These are phyloP conservation scores for Stachybotrys chlorohalonatus DNA, from an alignment of 2,329 filamentous ascomycete species.

Conservation along the genomic window DNA sequence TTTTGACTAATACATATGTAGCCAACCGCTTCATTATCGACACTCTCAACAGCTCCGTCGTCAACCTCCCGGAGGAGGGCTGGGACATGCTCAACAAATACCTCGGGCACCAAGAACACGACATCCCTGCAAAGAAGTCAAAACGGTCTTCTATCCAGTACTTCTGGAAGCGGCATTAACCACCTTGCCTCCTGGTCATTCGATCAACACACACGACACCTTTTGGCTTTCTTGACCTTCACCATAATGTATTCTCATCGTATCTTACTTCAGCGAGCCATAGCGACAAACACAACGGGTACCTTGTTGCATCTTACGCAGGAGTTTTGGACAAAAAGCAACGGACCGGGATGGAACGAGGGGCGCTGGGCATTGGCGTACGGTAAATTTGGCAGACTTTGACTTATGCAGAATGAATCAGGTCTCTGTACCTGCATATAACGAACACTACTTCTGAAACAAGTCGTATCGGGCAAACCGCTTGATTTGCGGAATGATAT, in stretches of 20 bases:
- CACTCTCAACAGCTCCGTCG: constrained; percentile 26
- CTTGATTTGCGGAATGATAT: background rate
- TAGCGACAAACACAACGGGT: too few relatives aligned
- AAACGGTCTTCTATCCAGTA: background rate
- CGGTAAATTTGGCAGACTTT: too few relatives aligned
- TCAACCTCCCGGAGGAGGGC: constrained; percentile 26
- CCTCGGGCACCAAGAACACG: constrained; percentile 9
- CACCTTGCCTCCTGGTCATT: background rate
- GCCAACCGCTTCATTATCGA: constrained; percentile 32
- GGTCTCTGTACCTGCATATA: too few relatives aligned
- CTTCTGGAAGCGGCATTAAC: background rate
- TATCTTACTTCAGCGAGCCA: too few relatives aligned
- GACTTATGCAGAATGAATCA: too few relatives aligned
- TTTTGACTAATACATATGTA: constrained; percentile 4
- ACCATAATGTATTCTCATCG: too few relatives aligned
- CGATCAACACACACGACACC: background rate
- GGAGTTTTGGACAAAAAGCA: too few relatives aligned
- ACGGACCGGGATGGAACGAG: too few relatives aligned
- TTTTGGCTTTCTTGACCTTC: background rate
- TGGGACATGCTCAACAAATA: constrained; percentile 23
- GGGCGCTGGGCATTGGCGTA: too few relatives aligned
- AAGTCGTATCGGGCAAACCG: background rate
- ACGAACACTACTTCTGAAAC: too few relatives aligned
- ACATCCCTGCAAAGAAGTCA: constrained; percentile 11
- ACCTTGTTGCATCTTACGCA: too few relatives aligned